phyloP scores from a whole-genome alignment of 148 eudicot genomes.

The Fallopia convolvulus region DNA sequence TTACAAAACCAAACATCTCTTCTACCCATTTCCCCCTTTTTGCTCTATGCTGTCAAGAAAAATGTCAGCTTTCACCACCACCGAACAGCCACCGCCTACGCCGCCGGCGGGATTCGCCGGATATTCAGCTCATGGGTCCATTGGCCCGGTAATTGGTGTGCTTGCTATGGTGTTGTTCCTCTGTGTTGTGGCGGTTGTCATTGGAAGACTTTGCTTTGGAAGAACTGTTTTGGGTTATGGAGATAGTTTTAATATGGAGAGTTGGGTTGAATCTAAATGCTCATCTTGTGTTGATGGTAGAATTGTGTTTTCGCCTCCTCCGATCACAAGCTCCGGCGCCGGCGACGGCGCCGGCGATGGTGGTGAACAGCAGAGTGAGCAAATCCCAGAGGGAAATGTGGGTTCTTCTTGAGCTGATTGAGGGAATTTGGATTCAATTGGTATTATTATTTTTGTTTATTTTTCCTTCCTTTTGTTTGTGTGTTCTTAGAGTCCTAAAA shows the following conservation, averaged over 20 bases:
- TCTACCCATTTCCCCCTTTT: background rate
- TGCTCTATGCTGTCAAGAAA: background rate
- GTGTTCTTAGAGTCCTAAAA: too few relatives aligned
- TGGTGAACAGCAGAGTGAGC: background rate
- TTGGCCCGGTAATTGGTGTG: conserved; percentile 45
- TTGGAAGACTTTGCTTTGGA: conserved; percentile 44
- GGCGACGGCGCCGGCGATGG: background rate
- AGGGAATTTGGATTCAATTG: too few relatives aligned
- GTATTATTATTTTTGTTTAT: too few relatives aligned
- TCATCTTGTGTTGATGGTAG: conserved; percentile 29
- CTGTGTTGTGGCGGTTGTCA: conserved; percentile 20
- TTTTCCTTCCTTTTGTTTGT: too few relatives aligned
- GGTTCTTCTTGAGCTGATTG: too few relatives aligned
- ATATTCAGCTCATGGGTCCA: conserved; percentile 2
- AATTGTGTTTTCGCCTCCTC: background rate
- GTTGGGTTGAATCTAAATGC: conserved; percentile 25
- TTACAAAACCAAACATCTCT: background rate
- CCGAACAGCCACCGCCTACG: background rate
- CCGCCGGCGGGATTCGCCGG: background rate
- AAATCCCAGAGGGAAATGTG: too few relatives aligned
- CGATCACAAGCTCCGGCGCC: background rate
- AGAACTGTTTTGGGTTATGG: conserved; percentile 26
- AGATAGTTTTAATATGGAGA: conserved; percentile 30
- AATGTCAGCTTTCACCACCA: background rate
- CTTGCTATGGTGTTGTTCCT: conserved; percentile 28